phyloP scores from a whole-genome alignment of 2,329 filamentous ascomycete genomes.

The Verticillium zaregamsianum region DNA sequence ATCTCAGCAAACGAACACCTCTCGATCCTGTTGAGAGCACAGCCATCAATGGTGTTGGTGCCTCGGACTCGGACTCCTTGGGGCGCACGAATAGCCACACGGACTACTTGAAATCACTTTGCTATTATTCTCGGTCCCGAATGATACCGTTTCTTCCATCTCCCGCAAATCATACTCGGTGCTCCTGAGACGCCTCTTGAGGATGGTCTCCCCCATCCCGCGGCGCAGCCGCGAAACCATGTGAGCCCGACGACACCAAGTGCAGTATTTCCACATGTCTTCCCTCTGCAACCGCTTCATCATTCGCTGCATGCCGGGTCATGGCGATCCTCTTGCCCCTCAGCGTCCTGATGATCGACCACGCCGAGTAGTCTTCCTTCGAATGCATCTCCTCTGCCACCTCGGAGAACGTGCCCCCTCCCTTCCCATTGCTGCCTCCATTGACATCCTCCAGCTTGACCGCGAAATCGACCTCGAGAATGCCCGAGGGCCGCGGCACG shows the following conservation, averaged over 20 bases:
- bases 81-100: neutral
- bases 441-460: slow-evolving; percentile 3
- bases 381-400: neutral
- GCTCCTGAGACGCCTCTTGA: neutral
- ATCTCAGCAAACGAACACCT: neutral
- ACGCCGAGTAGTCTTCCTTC: neutral
- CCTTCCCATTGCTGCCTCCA: neutral
- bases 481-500: slow-evolving; percentile 5
- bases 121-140: neutral
- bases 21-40: neutral
- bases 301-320: neutral
- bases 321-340: neutral
- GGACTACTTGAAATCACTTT: neutral
- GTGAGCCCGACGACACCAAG: neutral
- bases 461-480: slow-evolving; percentile 4
- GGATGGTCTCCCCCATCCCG: neutral
- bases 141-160: neutral
- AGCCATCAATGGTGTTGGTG: neutral
- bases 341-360: neutral
- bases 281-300: neutral
- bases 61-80: neutral
- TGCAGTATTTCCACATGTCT: neutral
- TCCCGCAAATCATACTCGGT: neutral
- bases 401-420: neutral
- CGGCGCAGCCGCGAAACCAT: neutral